Base-by-base conservation (phyloP, 2,329 filamentous ascomycete genomes). In the Epichloe brachyelytri region DNA sequence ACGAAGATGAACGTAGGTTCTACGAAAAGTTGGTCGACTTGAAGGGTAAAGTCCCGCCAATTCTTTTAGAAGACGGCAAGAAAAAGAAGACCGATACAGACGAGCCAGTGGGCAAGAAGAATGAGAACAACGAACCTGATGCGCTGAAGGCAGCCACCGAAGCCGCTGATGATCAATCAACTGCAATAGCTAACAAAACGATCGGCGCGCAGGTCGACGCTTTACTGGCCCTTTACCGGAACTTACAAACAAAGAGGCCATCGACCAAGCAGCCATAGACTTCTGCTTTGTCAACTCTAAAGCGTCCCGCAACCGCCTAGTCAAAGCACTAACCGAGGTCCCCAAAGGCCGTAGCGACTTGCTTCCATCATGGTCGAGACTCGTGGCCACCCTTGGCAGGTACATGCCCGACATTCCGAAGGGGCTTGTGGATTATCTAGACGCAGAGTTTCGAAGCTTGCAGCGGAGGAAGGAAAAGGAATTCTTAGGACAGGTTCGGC, bases 271-370 rank as follows among this genome's bases (percentile, higher is more conserved):
- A 45, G 93, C 94, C 7, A 85, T 96, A 55, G 91, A 97, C 62
- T 98, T 98, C 63, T 97, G 93, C 69, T 98, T 96, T 62, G 75
- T 98, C 53, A 98, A 98, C 65, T 98, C 93, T 1, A 98, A 98
- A 64, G 93, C 93, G 10, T 98, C 94, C 0, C 83, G 94, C 34
- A 98, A 98, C 65, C 81, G 93, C 46, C 77, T 98, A 2, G 78
- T 97, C 64, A 97, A 96, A 67, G 87, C 89, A 33, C 73, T 98
- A 44, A 91, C 94, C 45, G 93, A 98, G 57, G 85, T 97, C 14
- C 93, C 93, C 3, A 97, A 95, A 66, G 91, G 91, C 19, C 85
- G 93, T 38, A 86, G 87, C 50, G 93, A 98, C 67, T 75, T 98
- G 15, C 75, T 98, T 15, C 90, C 93, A 0, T 81, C 86, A 19